phyloP scores from a whole-genome alignment of 768 basidiomycete genomes.

The Dendrothele bispora region DNA sequence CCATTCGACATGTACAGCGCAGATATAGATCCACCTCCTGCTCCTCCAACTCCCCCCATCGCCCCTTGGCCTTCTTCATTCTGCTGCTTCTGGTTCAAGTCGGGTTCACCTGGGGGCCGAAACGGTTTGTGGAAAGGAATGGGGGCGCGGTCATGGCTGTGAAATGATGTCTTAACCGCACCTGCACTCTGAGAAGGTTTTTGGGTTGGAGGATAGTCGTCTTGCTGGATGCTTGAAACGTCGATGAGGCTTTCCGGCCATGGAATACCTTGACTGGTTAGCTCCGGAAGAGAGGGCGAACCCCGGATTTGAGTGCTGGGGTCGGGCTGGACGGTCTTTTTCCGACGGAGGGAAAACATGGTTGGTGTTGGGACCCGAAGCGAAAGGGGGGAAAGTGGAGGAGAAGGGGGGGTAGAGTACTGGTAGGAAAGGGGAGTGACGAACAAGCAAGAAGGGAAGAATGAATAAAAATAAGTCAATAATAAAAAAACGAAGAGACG shows the following conservation, averaged over 20 bases:
- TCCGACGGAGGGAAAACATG: constrained; percentile 81
- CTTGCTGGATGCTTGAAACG: constrained; percentile 59
- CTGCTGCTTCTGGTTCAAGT: no score
- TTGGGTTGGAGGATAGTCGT: constrained; percentile 29
- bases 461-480: no score
- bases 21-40: constrained; percentile 56
- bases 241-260: constrained; percentile 88
- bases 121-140: constrained; percentile 87
- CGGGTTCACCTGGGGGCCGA: constrained; percentile 54
- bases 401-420: constrained; percentile 8
- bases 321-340: constrained; percentile 53
- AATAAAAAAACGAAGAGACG: no score
- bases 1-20: constrained; percentile 66
- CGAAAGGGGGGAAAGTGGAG: constrained; percentile 9
- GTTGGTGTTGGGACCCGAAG: constrained; percentile 13
- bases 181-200: constrained; percentile 54
- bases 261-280: constrained; percentile 71
- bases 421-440: constrained; percentile 5
- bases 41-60: no score
- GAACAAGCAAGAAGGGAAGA: constrained; percentile 17
- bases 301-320: constrained; percentile 53
- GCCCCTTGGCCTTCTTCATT: no score
- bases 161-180: constrained; percentile 71
- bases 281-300: constrained; percentile 81
- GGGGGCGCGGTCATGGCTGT: constrained; percentile 47